These are phyloP conservation scores for Lactarius hengduanensis DNA, from an alignment of 768 basidiomycete species.

Conservation along the genomic window DNA sequence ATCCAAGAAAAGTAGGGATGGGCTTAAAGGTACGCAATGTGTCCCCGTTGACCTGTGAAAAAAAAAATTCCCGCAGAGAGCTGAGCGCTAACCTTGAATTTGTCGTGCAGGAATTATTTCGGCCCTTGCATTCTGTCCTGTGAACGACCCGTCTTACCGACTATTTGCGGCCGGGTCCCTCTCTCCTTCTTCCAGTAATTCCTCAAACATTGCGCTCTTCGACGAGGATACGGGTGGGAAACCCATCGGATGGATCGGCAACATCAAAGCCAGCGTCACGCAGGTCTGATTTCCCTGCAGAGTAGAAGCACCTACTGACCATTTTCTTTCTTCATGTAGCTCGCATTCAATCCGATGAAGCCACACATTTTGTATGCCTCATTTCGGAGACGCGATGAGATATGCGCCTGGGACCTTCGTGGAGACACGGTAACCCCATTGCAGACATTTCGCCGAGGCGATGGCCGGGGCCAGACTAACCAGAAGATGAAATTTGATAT, in stretches of 20 bases:
- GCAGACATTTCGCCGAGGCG: conserved; percentile 36
- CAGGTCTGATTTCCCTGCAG: conserved; percentile 44
- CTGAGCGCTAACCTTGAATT: conserved; percentile 7
- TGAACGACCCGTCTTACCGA: conserved; percentile 50
- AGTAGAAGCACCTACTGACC: conserved; percentile 6
- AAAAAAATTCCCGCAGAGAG: not conserved
- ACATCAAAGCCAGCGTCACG: conserved; percentile 50
- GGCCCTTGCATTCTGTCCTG: conserved; percentile 70
- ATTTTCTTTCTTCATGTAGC: conserved; percentile 38
- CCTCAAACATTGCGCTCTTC: conserved; percentile 64
- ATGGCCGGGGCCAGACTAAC: conserved; percentile 44
- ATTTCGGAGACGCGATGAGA: conserved; percentile 59
- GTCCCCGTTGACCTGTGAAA: not conserved
- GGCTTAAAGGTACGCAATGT: conserved; percentile 70
- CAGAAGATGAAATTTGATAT: conserved; percentile 80
- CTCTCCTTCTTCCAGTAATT: conserved; percentile 42
- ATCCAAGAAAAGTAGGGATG: conserved; percentile 76
- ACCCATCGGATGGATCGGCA: conserved; percentile 63
- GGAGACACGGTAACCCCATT: conserved; percentile 48
- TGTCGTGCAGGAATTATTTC: conserved; percentile 68
- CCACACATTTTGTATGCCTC: conserved; percentile 77
- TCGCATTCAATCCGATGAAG: conserved; percentile 71
- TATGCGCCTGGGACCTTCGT: conserved; percentile 82
- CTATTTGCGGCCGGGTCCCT: conserved; percentile 82
- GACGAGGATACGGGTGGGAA: conserved; percentile 53